Conservation (phyloP, 1,284 basidiomycete genomes). For the Meira nashicola region DNA sequence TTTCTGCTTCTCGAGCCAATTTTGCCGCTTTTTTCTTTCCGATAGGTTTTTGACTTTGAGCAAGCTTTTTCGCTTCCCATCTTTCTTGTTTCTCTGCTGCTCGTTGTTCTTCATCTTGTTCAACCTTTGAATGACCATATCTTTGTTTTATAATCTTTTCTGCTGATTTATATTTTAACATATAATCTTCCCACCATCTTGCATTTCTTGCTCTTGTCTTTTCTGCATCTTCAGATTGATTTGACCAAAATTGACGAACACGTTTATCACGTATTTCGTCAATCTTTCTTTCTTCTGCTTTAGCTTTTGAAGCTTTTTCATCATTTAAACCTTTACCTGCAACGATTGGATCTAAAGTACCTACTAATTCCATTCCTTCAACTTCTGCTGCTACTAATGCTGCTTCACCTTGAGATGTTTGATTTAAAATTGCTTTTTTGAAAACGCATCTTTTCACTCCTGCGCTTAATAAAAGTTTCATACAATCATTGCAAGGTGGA, state of each 20-base stretch:
- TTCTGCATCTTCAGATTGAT: constrained; percentile 9
- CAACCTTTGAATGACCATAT: background rate
- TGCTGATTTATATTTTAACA: constrained; percentile 8
- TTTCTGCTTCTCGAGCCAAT: too few species aligned
- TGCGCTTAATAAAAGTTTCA: constrained; percentile 22
- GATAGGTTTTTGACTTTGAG: background rate
- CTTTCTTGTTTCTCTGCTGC: background rate
- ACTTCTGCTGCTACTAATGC: constrained; percentile 14
- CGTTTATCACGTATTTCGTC: constrained; percentile 9
- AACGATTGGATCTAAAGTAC: background rate
- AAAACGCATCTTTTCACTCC: constrained; percentile 28
- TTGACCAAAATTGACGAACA: constrained; percentile 8
- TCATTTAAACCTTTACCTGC: background rate
- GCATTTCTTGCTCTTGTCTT: constrained; percentile 12
- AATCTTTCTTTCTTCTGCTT: constrained; percentile 4
- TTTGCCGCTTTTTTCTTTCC: too few species aligned
- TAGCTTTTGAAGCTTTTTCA: background rate
- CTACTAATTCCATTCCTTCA: constrained; percentile 9
- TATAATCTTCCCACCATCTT: constrained; percentile 13
- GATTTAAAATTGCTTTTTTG: constrained; percentile 7
- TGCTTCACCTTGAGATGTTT: background rate
- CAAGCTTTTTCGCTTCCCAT: background rate
- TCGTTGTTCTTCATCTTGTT: background rate
- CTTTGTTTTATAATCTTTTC: background rate
- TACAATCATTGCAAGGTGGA: constrained; percentile 32